Percentiles rank a stretch among this genome's conserved stretches.
These are phyloP conservation scores for Homolaphlyctis polyrhiza DNA, from an alignment of 371 early-diverging fungal species.

Conservation along the genomic window DNA sequence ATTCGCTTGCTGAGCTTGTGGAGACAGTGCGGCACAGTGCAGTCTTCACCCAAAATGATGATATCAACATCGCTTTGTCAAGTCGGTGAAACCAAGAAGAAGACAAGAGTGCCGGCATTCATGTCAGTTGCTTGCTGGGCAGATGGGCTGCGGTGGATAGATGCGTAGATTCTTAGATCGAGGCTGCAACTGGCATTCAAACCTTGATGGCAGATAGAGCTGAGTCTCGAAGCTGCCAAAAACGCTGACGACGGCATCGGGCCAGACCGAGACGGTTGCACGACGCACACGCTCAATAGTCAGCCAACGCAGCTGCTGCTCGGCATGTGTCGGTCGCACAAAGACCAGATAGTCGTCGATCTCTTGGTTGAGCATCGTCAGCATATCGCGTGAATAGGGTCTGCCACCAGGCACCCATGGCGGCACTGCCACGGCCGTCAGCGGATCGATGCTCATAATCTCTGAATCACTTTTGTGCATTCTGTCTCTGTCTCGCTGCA, in stretches of 20 bases:
- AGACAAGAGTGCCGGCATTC: too few species aligned
- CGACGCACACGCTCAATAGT: conserved; percentile 58
- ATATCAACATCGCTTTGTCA: conserved; percentile 70
- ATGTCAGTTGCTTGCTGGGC: too few species aligned
- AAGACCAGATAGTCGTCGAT: conserved; percentile 68
- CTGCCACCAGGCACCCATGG: conserved; percentile 35
- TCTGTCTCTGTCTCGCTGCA: background rate
- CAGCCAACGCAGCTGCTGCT: conserved; percentile 66
- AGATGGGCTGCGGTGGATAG: too few species aligned
- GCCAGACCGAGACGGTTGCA: conserved; percentile 34
- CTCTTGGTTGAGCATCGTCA: conserved; percentile 59
- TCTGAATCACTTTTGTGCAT: background rate
- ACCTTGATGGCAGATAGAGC: conserved; percentile 72
- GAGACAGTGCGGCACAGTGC: conserved; percentile 11
- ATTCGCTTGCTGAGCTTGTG: conserved; percentile 15
- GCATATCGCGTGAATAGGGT: conserved; percentile 23
- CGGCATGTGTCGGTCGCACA: conserved; percentile 72
- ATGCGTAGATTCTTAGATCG: too few species aligned
- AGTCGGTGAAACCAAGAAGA: too few species aligned
- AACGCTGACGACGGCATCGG: conserved; percentile 46
- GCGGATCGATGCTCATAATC: conserved; percentile 14
- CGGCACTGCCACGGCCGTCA: conserved; percentile 33
- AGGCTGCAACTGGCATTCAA: background rate
- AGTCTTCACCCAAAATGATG: conserved; percentile 39
- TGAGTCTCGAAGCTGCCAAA: conserved; percentile 86